Evolutionary conservation across 2,329 filamentous ascomycete species (phyloP).

Genomic region (Fusarium nurragi): DNA sequence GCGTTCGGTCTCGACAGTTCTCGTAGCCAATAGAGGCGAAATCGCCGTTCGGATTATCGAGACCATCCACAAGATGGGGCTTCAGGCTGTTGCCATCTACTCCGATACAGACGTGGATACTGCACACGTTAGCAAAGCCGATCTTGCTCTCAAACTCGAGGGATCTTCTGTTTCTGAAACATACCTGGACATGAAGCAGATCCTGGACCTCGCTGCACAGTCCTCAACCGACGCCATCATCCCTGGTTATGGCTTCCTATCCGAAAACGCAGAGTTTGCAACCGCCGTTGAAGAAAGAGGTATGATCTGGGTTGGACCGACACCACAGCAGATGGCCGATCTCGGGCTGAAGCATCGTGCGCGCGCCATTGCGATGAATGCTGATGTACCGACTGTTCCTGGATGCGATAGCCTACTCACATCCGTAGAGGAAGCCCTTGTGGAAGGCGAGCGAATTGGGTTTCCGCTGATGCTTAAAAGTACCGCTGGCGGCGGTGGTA

Average conservation of each 20-base stretch:
- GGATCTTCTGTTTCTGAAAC: slow-evolving; percentile 57
- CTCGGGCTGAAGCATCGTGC: slow-evolving; percentile 53
- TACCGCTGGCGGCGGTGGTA: slow-evolving; percentile 59
- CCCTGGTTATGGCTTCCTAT: slow-evolving; percentile 74
- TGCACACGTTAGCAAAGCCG: slow-evolving; percentile 75
- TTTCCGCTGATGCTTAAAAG: slow-evolving; percentile 59
- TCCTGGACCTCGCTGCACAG: slow-evolving; percentile 62
- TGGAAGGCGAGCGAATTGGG: slow-evolving; percentile 44
- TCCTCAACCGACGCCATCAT: slow-evolving; percentile 66
- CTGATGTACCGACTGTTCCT: slow-evolving; percentile 49
- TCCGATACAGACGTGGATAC: slow-evolving; percentile 68
- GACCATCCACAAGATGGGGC: slow-evolving; percentile 72
- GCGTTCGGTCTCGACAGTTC: slow-evolving; percentile 44
- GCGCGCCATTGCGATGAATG: slow-evolving; percentile 46
- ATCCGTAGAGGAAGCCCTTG: slow-evolving; percentile 43
- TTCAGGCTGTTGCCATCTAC: slow-evolving; percentile 76
- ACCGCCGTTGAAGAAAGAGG: slow-evolving; percentile 61
- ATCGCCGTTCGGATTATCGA: slow-evolving; percentile 73
- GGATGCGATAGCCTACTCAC: slow-evolving; percentile 46
- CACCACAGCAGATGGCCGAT: slow-evolving; percentile 53
- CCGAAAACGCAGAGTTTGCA: slow-evolving; percentile 71
- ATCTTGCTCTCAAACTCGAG: slow-evolving; percentile 71
- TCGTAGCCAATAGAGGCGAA: slow-evolving; percentile 76
- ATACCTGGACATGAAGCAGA: slow-evolving; percentile 73
- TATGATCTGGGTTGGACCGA: slow-evolving; percentile 68